These are phyloP conservation scores for Aspergillus texensis DNA, from an alignment of 2,329 filamentous ascomycete species.

Conservation along the genomic window DNA sequence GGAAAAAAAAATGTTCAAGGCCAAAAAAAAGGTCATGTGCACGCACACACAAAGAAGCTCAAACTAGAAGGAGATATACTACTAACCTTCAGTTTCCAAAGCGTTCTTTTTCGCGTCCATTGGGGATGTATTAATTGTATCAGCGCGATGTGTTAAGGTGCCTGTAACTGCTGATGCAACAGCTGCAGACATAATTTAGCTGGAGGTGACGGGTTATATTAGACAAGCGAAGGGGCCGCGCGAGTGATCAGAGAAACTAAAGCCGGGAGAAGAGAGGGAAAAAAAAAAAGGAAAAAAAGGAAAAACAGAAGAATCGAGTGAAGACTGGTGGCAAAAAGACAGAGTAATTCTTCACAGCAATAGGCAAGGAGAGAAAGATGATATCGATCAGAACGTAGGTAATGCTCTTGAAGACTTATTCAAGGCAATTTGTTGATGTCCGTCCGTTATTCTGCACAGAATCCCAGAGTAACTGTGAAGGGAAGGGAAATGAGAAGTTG, in stretches of 20 bases:
- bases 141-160: slow-evolving; percentile 29
- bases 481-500: slow-evolving; percentile 33
- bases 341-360: slow-evolving; percentile 11
- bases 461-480: slow-evolving; percentile 20
- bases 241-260: slow-evolving; percentile 23
- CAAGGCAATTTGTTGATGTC: slow-evolving; percentile 14
- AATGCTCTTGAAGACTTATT: slow-evolving; percentile 6
- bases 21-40: slow-evolving; percentile 7
- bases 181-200: slow-evolving; percentile 42
- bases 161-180: slow-evolving; percentile 41
- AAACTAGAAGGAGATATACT: slow-evolving; percentile 23
- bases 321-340: slow-evolving; percentile 18
- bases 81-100: slow-evolving; percentile 45
- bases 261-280: slow-evolving; percentile 22
- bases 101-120: slow-evolving; percentile 48
- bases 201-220: slow-evolving; percentile 19
- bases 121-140: slow-evolving; percentile 40
- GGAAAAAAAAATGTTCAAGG: slow-evolving; percentile 18
- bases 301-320: slow-evolving; percentile 16
- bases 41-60: slow-evolving; percentile 13
- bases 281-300: slow-evolving; percentile 15
- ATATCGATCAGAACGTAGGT: not conserved
- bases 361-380: slow-evolving; percentile 8
- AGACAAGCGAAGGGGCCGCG: slow-evolving; percentile 19
- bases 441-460: slow-evolving; percentile 14